Base-by-base conservation (phyloP, 192 early-diverging fungal species). In the Mortierella antarctica region DNA sequence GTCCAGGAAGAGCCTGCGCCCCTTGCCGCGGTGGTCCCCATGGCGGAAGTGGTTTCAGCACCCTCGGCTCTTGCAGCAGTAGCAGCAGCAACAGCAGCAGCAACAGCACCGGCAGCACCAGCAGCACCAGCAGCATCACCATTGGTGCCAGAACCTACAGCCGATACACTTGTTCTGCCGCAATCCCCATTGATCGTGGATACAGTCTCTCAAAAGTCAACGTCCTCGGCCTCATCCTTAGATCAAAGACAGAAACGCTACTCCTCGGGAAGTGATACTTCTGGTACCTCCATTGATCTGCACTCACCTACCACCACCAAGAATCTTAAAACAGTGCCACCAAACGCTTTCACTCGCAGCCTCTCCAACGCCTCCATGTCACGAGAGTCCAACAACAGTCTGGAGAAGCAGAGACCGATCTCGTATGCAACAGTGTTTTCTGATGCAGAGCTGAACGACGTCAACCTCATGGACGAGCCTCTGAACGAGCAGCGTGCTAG, bases 361-460 rank as follows among this genome's bases (percentile, higher is more conserved):
- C 48, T 72, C 45, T 80, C 74, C n/a, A 69, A 39, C 23, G 56
- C 45, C 21, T 71, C 69, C 18, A 41, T 14, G 5, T 51, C 63
- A 12, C 62, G 67, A 9, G 67, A 46, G 6, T 61, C 11, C n/a
- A 21, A 31, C 21, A 65, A n/a, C n/a, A 71, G 69, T 41, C 11
- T 42, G 1, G 77, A 80, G 40, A 80, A 62, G 41, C 59, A 53
- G 15, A 70, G 77, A 9, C 77, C 77, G 53, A 72, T 72, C 49
- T 80, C 77, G 7, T 80, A 80, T 31, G 69, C 77, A 7, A 80
- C 77, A 2, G 77, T 80, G 6, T 80, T 80, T 68, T 80, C 77
- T 8, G 82, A 82, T 68, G 80, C 84, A 31, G 80, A 85, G 56
- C 44, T 85, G 53, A 85, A 82, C 48, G 84, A 85, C 57, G 73